phyloP scores from a whole-genome alignment of 2,329 filamentous ascomycete genomes.

The Arthrinium phaeospermum region DNA sequence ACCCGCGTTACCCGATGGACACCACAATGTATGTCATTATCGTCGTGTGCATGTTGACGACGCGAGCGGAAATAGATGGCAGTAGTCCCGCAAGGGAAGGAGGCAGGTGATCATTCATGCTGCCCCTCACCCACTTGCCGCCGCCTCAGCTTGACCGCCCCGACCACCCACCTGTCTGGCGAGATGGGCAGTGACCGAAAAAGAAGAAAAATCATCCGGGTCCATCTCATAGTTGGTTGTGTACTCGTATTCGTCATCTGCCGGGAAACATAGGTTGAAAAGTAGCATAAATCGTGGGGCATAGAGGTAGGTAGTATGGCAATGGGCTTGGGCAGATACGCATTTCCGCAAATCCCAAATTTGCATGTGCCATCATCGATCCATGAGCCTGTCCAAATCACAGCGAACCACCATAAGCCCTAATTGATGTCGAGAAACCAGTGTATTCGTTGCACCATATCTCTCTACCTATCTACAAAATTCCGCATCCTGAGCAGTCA shows the following conservation, averaged over 20 bases:
- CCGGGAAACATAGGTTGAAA: not conserved
- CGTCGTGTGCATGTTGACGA: not conserved
- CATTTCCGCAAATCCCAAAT: not conserved
- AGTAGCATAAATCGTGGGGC: not conserved
- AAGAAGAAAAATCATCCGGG: not conserved
- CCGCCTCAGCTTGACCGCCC: not conserved
- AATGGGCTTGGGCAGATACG: not conserved
- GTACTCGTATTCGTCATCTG: not conserved
- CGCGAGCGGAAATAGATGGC: not conserved
- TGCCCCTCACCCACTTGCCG: not conserved
- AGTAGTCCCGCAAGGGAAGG: conserved; percentile 15
- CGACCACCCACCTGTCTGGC: not conserved
- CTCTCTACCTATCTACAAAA: conserved; percentile 16
- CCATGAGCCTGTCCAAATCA: not conserved
- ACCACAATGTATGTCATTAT: not conserved
- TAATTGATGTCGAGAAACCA: not conserved
- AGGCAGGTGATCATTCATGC: conserved; percentile 6
- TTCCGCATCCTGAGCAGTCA: not conserved
- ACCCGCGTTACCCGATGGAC: not conserved
- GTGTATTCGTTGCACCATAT: conserved; percentile 8
- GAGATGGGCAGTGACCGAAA: not conserved
- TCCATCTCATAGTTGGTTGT: not conserved
- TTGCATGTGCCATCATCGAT: conserved; percentile 1
- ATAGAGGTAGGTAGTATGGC: not conserved
- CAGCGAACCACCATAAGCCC: not conserved